phyloP scores from a whole-genome alignment of 768 basidiomycete genomes.

The Imleria badia region DNA sequence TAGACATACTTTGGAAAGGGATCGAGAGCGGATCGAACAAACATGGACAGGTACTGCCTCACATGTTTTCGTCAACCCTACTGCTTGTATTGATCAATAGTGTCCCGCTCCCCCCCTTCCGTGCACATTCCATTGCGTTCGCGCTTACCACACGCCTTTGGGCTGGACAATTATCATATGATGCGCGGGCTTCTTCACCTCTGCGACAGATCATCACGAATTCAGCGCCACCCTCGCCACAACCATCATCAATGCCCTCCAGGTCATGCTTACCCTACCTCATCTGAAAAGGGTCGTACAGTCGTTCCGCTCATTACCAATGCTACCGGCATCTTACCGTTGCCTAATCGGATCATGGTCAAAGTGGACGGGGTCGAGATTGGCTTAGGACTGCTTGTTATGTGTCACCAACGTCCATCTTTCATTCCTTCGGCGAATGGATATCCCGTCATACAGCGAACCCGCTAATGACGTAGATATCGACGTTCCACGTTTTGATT shows the following conservation, averaged over 20 bases:
- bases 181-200: not conserved
- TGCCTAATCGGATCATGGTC: conserved; percentile 70
- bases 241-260: conserved; percentile 63
- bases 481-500: not conserved
- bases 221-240: conserved; percentile 59
- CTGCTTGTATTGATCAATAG: not conserved
- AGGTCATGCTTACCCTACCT: conserved; percentile 71
- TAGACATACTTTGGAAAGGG: conserved; percentile 75
- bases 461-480: not conserved
- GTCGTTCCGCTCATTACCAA: conserved; percentile 82
- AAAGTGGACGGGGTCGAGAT: conserved; percentile 68
- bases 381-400: conserved; percentile 26
- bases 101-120: conserved; percentile 19
- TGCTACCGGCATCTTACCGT: conserved; percentile 73
- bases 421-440: not conserved
- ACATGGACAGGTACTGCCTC: conserved; percentile 58
- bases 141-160: not conserved
- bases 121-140: not conserved
- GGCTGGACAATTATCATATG: not conserved
- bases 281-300: conserved; percentile 71
- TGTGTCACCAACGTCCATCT: too few relatives aligned
- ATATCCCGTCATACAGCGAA: not conserved
- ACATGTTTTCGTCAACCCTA: not conserved
- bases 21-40: conserved; percentile 64
- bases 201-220: conserved; percentile 41